phyloP scores from a whole-genome alignment of 768 basidiomycete genomes.

The Leccinum broughii region DNA sequence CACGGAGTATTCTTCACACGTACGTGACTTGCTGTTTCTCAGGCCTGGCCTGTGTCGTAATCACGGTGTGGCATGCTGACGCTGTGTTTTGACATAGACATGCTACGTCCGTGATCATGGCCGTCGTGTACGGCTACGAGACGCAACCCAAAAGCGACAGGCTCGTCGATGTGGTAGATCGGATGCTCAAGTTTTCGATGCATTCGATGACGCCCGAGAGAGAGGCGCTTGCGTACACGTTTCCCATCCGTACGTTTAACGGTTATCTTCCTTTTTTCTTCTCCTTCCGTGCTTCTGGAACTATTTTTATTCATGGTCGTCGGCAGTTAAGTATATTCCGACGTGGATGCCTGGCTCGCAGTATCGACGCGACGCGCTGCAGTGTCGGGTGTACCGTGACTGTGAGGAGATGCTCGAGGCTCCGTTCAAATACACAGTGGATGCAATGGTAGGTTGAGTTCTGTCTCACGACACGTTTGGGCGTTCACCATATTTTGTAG shows the following conservation, averaged over 20 bases:
- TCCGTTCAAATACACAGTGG: neutral
- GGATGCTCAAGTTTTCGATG: neutral
- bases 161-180: neutral
- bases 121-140: slow-evolving; percentile 12
- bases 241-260: slow-evolving; percentile 2
- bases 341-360: slow-evolving; percentile 8
- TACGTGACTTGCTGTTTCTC: neutral
- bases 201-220: slow-evolving; percentile 6
- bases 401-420: slow-evolving; percentile 20
- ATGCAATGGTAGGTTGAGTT: neutral
- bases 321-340: slow-evolving; percentile 8
- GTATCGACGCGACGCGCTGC: slow-evolving; percentile 4
- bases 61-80: neutral
- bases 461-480: neutral
- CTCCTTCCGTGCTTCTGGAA: neutral
- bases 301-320: neutral
- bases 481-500: neutral
- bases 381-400: slow-evolving; percentile 13
- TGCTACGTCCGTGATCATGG: slow-evolving; percentile 28
- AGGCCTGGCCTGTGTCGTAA: neutral
- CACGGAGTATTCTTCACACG: slow-evolving; percentile 7
- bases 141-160: neutral
- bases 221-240: neutral
- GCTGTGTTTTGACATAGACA: slow-evolving; percentile 1
- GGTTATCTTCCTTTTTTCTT: neutral